These are phyloP conservation scores for Carex littledalei DNA, from an alignment of 176 grass and related monocot species.

Conservation along the genomic window DNA sequence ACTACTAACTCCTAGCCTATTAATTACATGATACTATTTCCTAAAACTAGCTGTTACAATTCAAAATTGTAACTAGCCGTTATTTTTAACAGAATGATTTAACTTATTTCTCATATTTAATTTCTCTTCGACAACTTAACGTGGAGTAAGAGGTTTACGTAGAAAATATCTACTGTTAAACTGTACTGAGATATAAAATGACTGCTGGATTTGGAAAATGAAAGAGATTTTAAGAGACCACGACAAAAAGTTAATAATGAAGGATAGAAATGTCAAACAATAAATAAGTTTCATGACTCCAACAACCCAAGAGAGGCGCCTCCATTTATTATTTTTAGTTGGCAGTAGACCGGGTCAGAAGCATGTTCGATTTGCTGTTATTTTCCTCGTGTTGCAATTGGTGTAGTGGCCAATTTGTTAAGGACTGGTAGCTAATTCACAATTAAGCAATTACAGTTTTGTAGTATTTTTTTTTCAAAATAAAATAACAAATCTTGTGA, in stretches of 20 bases:
- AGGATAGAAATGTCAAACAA: constrained; percentile 32
- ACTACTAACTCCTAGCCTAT: too few species aligned
- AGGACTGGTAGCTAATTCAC: background rate
- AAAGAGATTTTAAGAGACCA: background rate
- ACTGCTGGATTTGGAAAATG: background rate
- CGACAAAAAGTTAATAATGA: constrained; percentile 20
- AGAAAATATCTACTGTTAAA: background rate
- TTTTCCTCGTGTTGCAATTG: background rate
- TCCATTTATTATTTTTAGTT: constrained; percentile 39
- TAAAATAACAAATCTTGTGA: background rate
- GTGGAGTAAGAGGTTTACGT: too few species aligned
- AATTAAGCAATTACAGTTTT: background rate
- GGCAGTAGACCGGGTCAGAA: constrained; percentile 24
- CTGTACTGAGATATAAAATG: background rate
- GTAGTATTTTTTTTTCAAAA: background rate
- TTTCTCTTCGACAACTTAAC: too few species aligned
- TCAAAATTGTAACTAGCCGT: too few species aligned
- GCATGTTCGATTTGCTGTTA: background rate
- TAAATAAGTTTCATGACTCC: constrained; percentile 46
- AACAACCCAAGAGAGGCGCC: constrained; percentile 35
- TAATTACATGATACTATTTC: too few species aligned
- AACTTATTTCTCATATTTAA: too few species aligned
- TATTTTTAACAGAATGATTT: too few species aligned
- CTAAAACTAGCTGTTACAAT: too few species aligned
- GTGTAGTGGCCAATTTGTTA: background rate